phyloP scores from a whole-genome alignment of 192 early-diverging fungal genomes.

The Entomortierella chlamydospora region DNA sequence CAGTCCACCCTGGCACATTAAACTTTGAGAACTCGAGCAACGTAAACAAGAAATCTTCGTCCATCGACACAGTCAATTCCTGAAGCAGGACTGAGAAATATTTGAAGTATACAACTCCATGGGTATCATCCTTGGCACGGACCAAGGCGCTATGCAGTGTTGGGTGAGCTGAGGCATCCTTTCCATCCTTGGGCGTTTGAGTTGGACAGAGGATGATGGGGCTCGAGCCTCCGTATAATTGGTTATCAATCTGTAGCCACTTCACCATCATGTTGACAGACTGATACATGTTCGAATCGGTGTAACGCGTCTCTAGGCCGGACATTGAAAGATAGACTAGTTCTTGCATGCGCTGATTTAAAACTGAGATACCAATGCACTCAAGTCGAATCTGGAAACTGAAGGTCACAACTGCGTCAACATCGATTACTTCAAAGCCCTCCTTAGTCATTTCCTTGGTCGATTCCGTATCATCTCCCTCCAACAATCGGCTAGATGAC shows the following conservation, averaged over 20 bases:
- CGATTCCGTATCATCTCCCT: constrained; percentile 19
- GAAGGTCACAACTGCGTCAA: constrained; percentile 62
- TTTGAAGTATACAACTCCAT: constrained; percentile 95
- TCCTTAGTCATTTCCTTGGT: constrained; percentile 44
- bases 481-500: constrained; percentile 28
- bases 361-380: constrained; percentile 92
- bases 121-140: constrained; percentile 90
- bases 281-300: constrained; percentile 86
- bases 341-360: constrained; percentile 85
- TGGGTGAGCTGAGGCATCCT: constrained; percentile 64
- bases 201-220: constrained; percentile 97
- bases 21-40: constrained; percentile 91
- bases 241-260: constrained; percentile 98
- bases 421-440: constrained; percentile 65
- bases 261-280: constrained; percentile 81
- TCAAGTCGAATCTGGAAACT: constrained; percentile 81
- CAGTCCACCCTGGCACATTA: constrained; percentile 71
- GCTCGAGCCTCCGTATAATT: constrained; percentile 85
- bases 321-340: constrained; percentile 86
- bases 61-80: constrained; percentile 93
- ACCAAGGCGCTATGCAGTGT: constrained; percentile 81
- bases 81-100: constrained; percentile 93
- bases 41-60: constrained; percentile 91
- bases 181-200: constrained; percentile 78
- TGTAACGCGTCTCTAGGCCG: constrained; percentile 79